Conservation (phyloP, 2,329 filamentous ascomycete genomes). For the Ophiostoma novo-ulmi region DNA sequence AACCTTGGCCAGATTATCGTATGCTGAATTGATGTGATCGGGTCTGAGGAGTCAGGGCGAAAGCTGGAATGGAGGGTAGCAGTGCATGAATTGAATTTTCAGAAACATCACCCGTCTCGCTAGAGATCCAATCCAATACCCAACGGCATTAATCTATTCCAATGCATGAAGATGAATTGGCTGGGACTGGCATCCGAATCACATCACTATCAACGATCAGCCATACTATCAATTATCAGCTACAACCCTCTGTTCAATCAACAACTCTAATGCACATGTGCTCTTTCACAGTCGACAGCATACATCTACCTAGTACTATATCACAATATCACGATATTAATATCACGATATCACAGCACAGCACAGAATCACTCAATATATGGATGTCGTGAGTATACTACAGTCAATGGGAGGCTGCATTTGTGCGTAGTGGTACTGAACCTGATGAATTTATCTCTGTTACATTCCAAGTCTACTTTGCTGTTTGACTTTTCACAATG, state of each 20-base stretch:
- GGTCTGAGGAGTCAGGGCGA: neutral
- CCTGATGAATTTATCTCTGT: too few species aligned
- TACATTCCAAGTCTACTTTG: too few species aligned
- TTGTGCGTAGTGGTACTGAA: neutral
- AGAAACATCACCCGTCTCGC: neutral
- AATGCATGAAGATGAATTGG: neutral
- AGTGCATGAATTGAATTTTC: conserved; percentile 19
- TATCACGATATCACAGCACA: neutral
- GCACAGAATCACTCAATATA: neutral
- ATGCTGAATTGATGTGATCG: neutral
- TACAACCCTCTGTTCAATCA: too few species aligned
- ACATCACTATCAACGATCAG: neutral
- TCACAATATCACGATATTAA: too few species aligned
- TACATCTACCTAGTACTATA: too few species aligned
- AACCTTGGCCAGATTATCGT: neutral
- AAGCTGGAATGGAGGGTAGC: conserved; percentile 17
- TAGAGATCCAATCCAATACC: neutral
- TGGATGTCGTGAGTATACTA: neutral
- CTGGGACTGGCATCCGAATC: neutral
- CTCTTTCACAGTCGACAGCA: neutral
- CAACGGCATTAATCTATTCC: neutral
- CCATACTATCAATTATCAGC: neutral
- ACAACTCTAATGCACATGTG: too few species aligned
- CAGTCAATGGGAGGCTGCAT: neutral
- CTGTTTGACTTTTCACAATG: too few species aligned